Evolutionary conservation across 2,329 filamentous ascomycete species (phyloP), one percentile per base, ranked within the genome.

Genomic region (Macroventuria anomochaeta): DNA sequence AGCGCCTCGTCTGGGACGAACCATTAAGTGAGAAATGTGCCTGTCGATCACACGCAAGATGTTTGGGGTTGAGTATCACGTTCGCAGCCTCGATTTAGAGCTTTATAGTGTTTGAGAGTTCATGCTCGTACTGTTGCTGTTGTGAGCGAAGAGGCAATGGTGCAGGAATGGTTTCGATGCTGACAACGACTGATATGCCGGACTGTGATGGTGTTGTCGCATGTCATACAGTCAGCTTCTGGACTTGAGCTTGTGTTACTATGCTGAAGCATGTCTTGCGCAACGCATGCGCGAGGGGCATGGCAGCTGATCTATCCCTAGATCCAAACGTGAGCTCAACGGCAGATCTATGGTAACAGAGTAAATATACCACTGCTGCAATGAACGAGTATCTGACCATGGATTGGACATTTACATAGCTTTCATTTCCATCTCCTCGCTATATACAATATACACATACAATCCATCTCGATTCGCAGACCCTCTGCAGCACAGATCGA

Each of bases 381-480:
- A n/a, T n/a, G n/a, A 8, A 25, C 23, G 23, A 25, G 8, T 25
- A 25, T 25, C 23, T 25, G 8, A 8, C 23, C 23, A 25, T 25
- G 23, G 23, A 12, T 38, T 38, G 36, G 8, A 38, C 4, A 26
- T 20, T 31, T 13, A 31, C 6, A 17, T 31, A 29, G 13, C 15
- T 18, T 26, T 37, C 7, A 15, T n/a, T 21, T 34, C 34, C 7
- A 12, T 36, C n/a, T 29, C 20, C 18, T 31, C 17, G 17, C 13
- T 43, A 47, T 47, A 17, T 53, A 53, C 36, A 37, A 25, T 53
- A 47, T 32, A 44, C n/a, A 44, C 28, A 48, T 54, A 40, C 42
- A 38, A 28, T 7, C 21, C 29, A 8, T 11, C 20, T 29, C 23
- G 8, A 25, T 25, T 25, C 8, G 34, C 41, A 53, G 13, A 13